These are phyloP conservation scores for Juncus effusus DNA, from an alignment of 176 grass and related monocot species.

Conservation along the genomic window DNA sequence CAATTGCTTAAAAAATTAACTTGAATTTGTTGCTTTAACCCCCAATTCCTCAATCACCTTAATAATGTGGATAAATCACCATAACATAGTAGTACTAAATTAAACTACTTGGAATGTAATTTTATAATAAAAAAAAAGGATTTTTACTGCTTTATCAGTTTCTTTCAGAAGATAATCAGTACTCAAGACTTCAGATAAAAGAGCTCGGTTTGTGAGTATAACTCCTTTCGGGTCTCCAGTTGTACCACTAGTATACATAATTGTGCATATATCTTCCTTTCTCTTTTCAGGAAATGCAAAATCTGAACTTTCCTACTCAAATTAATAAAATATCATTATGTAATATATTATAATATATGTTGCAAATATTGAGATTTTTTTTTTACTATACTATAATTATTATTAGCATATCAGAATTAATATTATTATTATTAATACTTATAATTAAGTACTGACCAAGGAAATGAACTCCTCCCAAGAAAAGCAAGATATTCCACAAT, in stretches of 20 bases:
- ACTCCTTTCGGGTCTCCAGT: slow-evolving; percentile 95
- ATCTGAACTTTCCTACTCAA: slow-evolving; percentile 44
- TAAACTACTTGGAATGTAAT: background rate
- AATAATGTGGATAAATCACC: too few relatives aligned
- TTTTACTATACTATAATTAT: slow-evolving; percentile 5
- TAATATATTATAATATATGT: background rate
- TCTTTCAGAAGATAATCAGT: slow-evolving; percentile 67
- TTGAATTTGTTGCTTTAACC: too few relatives aligned
- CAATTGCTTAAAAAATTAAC: background rate
- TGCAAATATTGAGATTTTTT: background rate
- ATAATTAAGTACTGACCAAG: slow-evolving; percentile 36
- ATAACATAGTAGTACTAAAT: background rate
- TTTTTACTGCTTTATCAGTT: slow-evolving; percentile 86
- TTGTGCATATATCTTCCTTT: slow-evolving; percentile 79
- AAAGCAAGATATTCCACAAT: slow-evolving; percentile 64
- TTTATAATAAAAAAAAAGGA: background rate
- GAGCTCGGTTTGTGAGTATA: slow-evolving; percentile 69
- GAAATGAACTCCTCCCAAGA: slow-evolving; percentile 75
- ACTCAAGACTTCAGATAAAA: slow-evolving; percentile 61
- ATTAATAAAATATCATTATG: slow-evolving; percentile 1
- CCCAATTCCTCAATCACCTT: too few relatives aligned
- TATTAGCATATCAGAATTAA: background rate
- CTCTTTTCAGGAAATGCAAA: slow-evolving; percentile 39
- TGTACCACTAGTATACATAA: slow-evolving; percentile 97
- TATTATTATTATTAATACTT: background rate